Conservation (phyloP, 2,329 filamentous ascomycete genomes). For the Westerdykella sp. region DNA sequence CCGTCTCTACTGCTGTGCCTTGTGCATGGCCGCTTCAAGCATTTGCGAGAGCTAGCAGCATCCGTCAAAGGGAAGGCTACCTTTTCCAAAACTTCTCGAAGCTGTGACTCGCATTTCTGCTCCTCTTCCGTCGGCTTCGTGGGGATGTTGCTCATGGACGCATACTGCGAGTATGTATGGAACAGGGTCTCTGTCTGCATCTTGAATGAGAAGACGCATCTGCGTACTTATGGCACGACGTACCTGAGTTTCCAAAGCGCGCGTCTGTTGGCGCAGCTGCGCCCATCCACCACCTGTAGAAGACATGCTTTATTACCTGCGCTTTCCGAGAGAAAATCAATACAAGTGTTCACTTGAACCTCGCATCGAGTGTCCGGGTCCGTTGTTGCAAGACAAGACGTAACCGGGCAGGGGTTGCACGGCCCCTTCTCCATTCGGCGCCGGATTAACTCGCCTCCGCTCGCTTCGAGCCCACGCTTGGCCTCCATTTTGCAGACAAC, state of each 20-base stretch:
- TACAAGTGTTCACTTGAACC: too few relatives aligned
- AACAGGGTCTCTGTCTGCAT: constrained; percentile 74
- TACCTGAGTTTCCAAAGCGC: constrained; percentile 86
- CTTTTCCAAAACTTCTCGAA: constrained; percentile 79
- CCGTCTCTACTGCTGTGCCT: constrained; percentile 5
- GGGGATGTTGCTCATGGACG: constrained; percentile 70
- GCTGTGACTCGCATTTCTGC: constrained; percentile 66
- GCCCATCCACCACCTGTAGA: constrained; percentile 62
- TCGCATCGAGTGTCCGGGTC: too few relatives aligned
- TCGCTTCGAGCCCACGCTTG: constrained; percentile 13
- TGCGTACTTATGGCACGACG: constrained; percentile 11
- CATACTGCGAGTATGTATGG: constrained; percentile 85
- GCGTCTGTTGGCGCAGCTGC: constrained; percentile 86
- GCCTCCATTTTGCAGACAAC: constrained; percentile 14
- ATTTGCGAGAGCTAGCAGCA: neutral
- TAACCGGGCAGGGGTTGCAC: constrained; percentile 4
- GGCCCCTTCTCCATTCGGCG: constrained; percentile 1
- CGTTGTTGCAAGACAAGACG: constrained; percentile 1
- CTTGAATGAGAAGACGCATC: constrained; percentile 19
- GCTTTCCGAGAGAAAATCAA: too few relatives aligned
- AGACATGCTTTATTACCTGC: constrained; percentile 24
- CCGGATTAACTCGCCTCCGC: constrained; percentile 1
- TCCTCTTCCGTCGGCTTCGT: constrained; percentile 83
- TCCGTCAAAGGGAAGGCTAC: constrained; percentile 40
- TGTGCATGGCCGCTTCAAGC: constrained; percentile 5